Evolutionary conservation across 352 stramenopile genomes (phyloP).

Genomic region (Phytophthora cryptogea): DNA sequence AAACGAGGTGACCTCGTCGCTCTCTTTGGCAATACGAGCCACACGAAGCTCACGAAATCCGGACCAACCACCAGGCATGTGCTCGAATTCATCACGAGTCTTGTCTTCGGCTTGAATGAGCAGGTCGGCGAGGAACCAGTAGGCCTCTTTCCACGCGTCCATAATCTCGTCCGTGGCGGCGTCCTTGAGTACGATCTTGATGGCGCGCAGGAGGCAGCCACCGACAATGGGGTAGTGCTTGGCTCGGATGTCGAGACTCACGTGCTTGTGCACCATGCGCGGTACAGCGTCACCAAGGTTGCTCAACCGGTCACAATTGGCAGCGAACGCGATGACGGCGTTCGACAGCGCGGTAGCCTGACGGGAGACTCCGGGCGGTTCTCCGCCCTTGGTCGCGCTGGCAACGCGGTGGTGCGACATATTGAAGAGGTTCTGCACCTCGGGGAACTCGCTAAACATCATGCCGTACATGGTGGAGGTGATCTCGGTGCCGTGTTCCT

Average conservation of each 20-base stretch:
- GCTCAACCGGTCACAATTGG: constrained; percentile 61
- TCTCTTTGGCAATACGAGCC: constrained; percentile 51
- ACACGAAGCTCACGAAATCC: constrained; percentile 67
- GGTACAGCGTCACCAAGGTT: constrained; percentile 52
- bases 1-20: constrained; percentile 59
- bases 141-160: constrained; percentile 57
- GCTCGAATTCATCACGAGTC: constrained; percentile 38
- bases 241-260: constrained; percentile 60
- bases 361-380: constrained; percentile 30
- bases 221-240: constrained; percentile 76
- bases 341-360: constrained; percentile 58
- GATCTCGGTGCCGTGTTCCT: constrained; percentile 61
- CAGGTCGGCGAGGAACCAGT: constrained; percentile 62
- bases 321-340: constrained; percentile 66
- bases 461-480: constrained; percentile 69
- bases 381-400: constrained; percentile 34
- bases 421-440: constrained; percentile 77
- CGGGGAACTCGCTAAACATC: constrained; percentile 70
- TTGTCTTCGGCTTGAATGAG: constrained; percentile 63
- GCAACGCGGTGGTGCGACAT: constrained; percentile 61
- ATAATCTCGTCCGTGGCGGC: constrained; percentile 67
- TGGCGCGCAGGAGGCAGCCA: constrained; percentile 54
- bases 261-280: constrained; percentile 69
- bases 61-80: constrained; percentile 49
- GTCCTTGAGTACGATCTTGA: constrained; percentile 56